Evolutionary conservation across 495 filamentous ascomycete genomes (phyloP), one percentile per base, ranked within the genome.

Genomic region (Annulohypoxylon nitens): DNA sequence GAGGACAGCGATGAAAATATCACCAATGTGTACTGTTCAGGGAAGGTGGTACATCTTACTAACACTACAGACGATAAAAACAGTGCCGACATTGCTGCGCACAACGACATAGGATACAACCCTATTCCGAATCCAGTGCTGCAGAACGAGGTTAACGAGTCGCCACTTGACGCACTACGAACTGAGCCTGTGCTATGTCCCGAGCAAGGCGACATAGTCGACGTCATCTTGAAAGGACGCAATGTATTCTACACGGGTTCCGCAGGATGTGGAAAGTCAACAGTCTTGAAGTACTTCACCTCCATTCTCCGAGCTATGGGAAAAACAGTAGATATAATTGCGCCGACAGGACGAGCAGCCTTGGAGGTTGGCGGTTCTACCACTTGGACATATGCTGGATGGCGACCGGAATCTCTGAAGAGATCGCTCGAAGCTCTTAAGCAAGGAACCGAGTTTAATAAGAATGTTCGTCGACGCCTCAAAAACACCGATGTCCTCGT

Each of bases 181-280:
- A 59, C 25, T n/a, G 55, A 76, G 47, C 78, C 71, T 4, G 4
- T 48, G 5, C 78, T 88, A 5, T 83, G 81, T 55, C 70, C 75
- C 7, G 86, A 88, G 67, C 87, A 90, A 65, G 69, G 67, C 9
- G 75, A 71, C 9, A 60, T 90, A 0, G 85, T 90, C 2, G 73
- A 85, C 2, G 74, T 87, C 6, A 87, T 88, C 11, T 65, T 82
- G 20, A 77, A 65, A 6, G 83, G 87, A 0, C 37, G 66, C 11
- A 91, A 91, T 55, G 85, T 90, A 10, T 91, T 90, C 76, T 89
- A 86, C 71, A 90, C 88, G 0, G 89, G 89, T 4, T 86, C 86
- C 0, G 89, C 88, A 0, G 89, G 89, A 4, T 86, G 80, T 45
- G 88, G 88, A n/a, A 91, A 91, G 69, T 88, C 86, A 0, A 88